Evolutionary conservation across 2,329 filamentous ascomycete genomes (phyloP), one percentile per base, ranked within the genome.

Genomic region (Neopestalotiopsis sp.): DNA sequence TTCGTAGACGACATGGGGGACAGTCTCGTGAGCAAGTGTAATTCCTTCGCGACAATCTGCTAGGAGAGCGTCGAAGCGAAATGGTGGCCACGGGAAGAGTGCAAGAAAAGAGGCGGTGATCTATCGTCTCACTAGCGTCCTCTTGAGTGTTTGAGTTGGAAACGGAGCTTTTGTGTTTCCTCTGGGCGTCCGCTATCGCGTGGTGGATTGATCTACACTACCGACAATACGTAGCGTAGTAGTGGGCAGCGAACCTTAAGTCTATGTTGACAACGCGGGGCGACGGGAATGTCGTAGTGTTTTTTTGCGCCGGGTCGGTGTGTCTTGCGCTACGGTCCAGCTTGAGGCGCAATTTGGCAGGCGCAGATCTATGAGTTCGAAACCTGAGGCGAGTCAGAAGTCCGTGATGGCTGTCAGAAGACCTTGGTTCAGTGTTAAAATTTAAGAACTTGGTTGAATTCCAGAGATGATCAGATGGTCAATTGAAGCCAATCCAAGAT

Each of bases 41-140:
- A 78, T 84, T 80, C 77, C 80, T 84, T 81, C 81, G 77, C 83
- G 80, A 85, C 83, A 74, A 81, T 82, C 81, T 79, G 69, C 75
- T 73, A 75, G 45, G 74, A 82, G 80, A 83, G 77, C 78, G 83
- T 78, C 82, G 80, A 82, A 85, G 81, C 74, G 82, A 17, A 52
- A 83, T 82, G 79, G 79, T 75, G 77, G 72, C 64, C 66, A 68
- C 67, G 68, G 66, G 52, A 56, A 71, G 66, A 58, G 65, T 14
- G n/a, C 42, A 49, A 62, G 65, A 57, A 62, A 67, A 42, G 64
- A 61, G 58, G 49, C 45, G 45, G 64, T 24, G 49, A 57, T 40
- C 30, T 24, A 66, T 56, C 52, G 30, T 68, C 34, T 38, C 63
- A 70, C 69, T 68, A 71, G 72, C 68, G 63, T 69, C 66, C 62